Evolutionary conservation across 176 grass and related monocot species (phyloP), one percentile per base, ranked within the genome.

Genomic region (Aegilops longissima): DNA sequence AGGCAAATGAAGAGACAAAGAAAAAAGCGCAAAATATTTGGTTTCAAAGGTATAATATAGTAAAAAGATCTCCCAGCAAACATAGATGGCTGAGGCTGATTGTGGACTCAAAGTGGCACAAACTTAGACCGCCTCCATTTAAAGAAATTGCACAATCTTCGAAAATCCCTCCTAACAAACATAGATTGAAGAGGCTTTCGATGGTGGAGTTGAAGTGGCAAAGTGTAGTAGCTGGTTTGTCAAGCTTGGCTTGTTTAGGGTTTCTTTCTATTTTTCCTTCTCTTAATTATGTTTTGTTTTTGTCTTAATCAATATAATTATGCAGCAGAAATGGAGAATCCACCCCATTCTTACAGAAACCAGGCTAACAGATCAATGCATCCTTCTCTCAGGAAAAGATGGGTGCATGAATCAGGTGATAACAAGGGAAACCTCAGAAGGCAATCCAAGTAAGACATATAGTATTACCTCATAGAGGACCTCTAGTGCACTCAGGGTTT

Each of bases 381-480:
- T 38, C 79, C 17, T 81, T 81, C 27, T n/a, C 24, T 68, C 79
- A 81, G 17, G 25, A 81, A 66, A 81, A 67, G 62, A 65, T 21
- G 51, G 77, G 66, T 31, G 4, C 11, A 70, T 38, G 49, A 76
- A 77, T 38, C 5, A 21, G 45, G 69, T 47, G 12, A 72, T 83
- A 29, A 10, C 35, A 83, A 44, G 0, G 33, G 39, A 65, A 66
- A 72, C 14, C 24, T 73, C 4, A 8, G 21, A 56, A 45, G 12
- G 14, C 5, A 80, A 66, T 38, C 66, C 59, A 87, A n/a, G 4
- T 67, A 87, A 80, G 25, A 6, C 58, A 66, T 23, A 31, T 62
- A 73, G 13, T 69, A 71, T 65, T 90, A 98, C 96, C 96, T 98
- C 93, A 77, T 94, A 96, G 24, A 95, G 88, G 85, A 98, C 84